Evolutionary conservation across 1,139 yeast species (phyloP).

Genomic region (Geotrichum histeridarum): DNA sequence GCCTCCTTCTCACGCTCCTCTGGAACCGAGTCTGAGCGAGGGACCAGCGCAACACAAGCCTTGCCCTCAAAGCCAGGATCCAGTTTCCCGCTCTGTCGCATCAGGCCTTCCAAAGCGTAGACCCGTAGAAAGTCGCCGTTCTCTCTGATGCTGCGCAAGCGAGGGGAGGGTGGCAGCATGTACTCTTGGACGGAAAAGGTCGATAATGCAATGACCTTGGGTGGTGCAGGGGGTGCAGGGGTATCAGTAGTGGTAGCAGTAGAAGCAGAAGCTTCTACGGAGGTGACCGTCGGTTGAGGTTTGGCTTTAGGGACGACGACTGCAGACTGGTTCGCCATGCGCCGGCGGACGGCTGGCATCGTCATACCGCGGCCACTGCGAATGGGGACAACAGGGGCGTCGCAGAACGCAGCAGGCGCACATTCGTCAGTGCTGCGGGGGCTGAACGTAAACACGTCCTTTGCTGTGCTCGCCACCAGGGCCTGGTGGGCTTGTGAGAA

Average conservation of each 20-base stretch:
- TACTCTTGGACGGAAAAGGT: conserved; percentile 12
- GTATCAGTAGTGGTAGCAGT: neutral
- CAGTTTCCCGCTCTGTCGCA: conserved; percentile 35
- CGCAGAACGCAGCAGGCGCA: neutral
- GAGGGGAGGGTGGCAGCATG: conserved; percentile 11
- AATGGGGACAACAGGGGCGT: neutral
- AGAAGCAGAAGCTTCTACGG: neutral
- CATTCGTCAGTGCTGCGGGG: conserved; percentile 33
- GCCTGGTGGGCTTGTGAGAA: conserved; percentile 29
- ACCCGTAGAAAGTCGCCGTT: conserved; percentile 38
- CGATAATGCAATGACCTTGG: neutral
- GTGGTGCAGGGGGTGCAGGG: neutral
- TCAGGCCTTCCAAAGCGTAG: conserved; percentile 36
- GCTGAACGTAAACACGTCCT: conserved; percentile 28
- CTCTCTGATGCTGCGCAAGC: conserved; percentile 23
- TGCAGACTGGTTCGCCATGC: neutral
- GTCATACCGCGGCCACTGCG: neutral
- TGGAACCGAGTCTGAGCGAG: conserved; percentile 3
- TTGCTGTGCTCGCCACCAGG: conserved; percentile 17
- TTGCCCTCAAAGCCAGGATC: conserved; percentile 29
- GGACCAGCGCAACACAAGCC: conserved; percentile 11
- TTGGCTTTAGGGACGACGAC: neutral
- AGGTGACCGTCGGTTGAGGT: neutral
- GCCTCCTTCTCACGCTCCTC: neutral
- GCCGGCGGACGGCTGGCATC: neutral